Percentiles rank a stretch among this genome's conserved stretches.
These are phyloP conservation scores for Lupinus albus DNA, from an alignment of 306 rosid genomes.

Conservation along the genomic window DNA sequence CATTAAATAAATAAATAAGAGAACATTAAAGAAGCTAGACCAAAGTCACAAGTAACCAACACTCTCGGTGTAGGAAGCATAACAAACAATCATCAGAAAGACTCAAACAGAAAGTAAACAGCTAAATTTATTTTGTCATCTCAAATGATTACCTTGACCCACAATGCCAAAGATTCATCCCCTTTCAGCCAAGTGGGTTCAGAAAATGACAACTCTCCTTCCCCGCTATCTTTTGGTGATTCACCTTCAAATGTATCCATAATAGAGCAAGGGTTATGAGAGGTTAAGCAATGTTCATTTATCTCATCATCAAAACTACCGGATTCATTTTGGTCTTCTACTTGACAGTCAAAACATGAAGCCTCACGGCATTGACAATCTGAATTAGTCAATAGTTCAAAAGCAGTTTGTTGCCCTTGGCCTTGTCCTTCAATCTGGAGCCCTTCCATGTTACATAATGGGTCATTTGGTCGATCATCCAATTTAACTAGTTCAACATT, in stretches of 20 bases:
- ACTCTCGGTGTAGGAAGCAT: not conserved
- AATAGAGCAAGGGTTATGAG: constrained; percentile 50
- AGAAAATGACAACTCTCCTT: constrained; percentile 55
- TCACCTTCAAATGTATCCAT: constrained; percentile 55
- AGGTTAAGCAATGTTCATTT: constrained; percentile 47
- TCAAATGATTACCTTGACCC: constrained; percentile 77
- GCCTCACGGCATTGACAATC: constrained; percentile 52
- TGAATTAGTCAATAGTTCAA: constrained; percentile 46
- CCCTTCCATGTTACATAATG: constrained; percentile 44
- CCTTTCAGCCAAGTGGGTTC: constrained; percentile 73
- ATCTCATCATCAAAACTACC: constrained; percentile 47
- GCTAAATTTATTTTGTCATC: constrained; percentile 22
- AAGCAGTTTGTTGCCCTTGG: constrained; percentile 44
- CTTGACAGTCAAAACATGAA: constrained; percentile 48
- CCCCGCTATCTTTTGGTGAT: constrained; percentile 51
- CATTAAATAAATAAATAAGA: no score
- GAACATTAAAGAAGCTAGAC: not conserved
- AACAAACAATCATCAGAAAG: constrained; percentile 13
- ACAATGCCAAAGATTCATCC: constrained; percentile 73
- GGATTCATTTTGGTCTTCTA: constrained; percentile 51
- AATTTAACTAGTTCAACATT: constrained; percentile 43
- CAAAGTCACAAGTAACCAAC: not conserved
- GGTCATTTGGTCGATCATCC: constrained; percentile 41
- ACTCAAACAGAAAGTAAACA: constrained; percentile 8
- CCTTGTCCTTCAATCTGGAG: constrained; percentile 47